Conservation (phyloP, 1,139 yeast species). For the Barnettozyma hawaiiensis region DNA sequence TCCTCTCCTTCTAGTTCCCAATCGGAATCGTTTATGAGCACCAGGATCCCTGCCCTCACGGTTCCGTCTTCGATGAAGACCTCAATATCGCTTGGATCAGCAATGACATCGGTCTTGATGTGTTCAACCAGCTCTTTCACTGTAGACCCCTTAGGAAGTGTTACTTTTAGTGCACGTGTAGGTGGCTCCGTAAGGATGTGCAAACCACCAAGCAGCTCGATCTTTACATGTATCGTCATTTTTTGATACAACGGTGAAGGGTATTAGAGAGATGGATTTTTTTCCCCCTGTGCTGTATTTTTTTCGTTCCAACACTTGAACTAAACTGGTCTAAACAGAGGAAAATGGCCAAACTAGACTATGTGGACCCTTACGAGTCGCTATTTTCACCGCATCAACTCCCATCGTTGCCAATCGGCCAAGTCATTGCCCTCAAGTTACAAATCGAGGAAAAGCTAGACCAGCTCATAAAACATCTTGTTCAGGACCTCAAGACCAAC, state of each 20-base stretch:
- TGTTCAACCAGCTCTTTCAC: constrained; percentile 41
- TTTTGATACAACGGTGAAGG: not conserved
- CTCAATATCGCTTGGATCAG: constrained; percentile 57
- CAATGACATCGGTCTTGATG: constrained; percentile 50
- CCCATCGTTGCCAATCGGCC: not conserved
- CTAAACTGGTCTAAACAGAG: not conserved
- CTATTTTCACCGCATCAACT: not conserved
- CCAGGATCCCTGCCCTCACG: constrained; percentile 83
- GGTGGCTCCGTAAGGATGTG: constrained; percentile 13
- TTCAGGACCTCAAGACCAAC: constrained; percentile 18
- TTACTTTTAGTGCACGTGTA: constrained; percentile 8
- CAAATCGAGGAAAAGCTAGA: constrained; percentile 20
- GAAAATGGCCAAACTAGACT: constrained; percentile 1
- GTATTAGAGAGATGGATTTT: not conserved
- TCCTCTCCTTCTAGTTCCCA: constrained; percentile 96
- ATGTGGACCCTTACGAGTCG: not conserved
- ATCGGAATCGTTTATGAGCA: constrained; percentile 88
- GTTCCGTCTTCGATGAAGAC: constrained; percentile 77
- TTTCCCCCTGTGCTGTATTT: not conserved
- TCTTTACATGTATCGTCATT: constrained; percentile 1
- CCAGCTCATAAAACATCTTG: constrained; percentile 9
- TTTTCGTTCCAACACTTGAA: not conserved
- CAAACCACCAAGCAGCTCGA: constrained; percentile 16
- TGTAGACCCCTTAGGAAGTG: constrained; percentile 9
- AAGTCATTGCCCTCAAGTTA: constrained; percentile 11